These are phyloP conservation scores for Trametopsis cervina DNA, from an alignment of 768 basidiomycete species.

Conservation along the genomic window DNA sequence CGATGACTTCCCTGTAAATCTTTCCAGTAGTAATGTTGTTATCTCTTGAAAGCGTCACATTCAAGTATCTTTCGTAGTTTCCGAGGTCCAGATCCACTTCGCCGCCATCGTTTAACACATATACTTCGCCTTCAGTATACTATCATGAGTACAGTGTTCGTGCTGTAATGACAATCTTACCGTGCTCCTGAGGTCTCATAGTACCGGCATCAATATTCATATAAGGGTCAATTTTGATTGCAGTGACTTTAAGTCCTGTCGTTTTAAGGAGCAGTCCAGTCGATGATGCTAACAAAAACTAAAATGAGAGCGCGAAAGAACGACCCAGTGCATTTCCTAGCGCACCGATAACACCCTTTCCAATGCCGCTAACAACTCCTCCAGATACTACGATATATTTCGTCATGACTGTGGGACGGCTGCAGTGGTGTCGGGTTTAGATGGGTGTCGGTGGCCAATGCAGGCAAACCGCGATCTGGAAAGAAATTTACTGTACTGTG, in stretches of 20 bases:
- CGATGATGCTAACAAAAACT: slow-evolving; percentile 67
- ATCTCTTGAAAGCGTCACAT: slow-evolving; percentile 88
- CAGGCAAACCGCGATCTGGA: background rate
- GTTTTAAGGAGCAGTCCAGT: slow-evolving; percentile 95
- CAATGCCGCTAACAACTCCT: slow-evolving; percentile 97
- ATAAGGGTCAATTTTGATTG: slow-evolving; percentile 99
- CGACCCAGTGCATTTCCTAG: slow-evolving; percentile 20
- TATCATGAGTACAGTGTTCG: slow-evolving; percentile 1
- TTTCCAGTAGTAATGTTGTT: slow-evolving; percentile 99
- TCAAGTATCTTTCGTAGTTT: slow-evolving; percentile 96
- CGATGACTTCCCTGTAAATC: slow-evolving; percentile 95
- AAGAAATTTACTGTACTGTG: slow-evolving; percentile 2
- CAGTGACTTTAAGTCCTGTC: slow-evolving; percentile 91
- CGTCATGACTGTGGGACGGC: slow-evolving; percentile 48
- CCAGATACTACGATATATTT: slow-evolving; percentile 97
- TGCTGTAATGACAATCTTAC: slow-evolving; percentile 37
- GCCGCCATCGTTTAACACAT: slow-evolving; percentile 96
- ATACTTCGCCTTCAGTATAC: slow-evolving; percentile 75
- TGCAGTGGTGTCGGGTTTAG: background rate
- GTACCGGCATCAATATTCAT: slow-evolving; percentile 99
- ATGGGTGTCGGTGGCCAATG: background rate
- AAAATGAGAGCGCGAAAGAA: slow-evolving; percentile 14
- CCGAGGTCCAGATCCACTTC: slow-evolving; percentile 97
- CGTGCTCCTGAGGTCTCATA: slow-evolving; percentile 98
- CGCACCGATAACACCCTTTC: slow-evolving; percentile 98